Evolutionary conservation across 176 grass and related monocot species (phyloP).

Genomic region (Cenchrus fungigraminus): DNA sequence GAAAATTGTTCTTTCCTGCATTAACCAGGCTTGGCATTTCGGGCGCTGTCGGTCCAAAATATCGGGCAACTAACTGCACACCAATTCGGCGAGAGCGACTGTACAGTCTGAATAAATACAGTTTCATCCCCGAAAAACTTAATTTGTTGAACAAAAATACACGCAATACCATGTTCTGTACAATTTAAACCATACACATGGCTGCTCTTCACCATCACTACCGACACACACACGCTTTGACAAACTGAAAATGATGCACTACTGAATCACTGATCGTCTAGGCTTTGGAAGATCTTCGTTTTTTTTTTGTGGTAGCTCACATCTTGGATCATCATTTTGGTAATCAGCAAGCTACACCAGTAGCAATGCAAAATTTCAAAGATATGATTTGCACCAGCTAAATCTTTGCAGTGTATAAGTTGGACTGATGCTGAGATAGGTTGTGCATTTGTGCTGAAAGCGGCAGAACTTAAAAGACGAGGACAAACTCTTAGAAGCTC

Average conservation of each 20-base stretch:
- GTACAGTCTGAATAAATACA: neutral
- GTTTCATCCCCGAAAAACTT: neutral
- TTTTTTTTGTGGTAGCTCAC: neutral
- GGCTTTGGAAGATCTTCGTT: conserved; percentile 1
- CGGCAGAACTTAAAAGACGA: neutral
- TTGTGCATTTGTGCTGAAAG: neutral
- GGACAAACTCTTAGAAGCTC: conserved; percentile 7
- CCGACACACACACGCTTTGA: conserved; percentile 26
- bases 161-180: neutral
- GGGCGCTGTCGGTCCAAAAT: neutral
- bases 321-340: neutral
- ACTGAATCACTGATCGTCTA: neutral
- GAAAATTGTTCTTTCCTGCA: conserved; percentile 31
- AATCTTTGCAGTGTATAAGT: neutral
- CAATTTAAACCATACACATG: neutral
- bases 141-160: neutral
- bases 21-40: conserved; percentile 17
- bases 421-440: neutral
- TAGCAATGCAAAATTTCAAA: neutral
- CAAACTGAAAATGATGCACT: neutral
- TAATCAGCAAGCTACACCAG: neutral
- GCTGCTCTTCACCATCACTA: neutral
- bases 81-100: neutral
- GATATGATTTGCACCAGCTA: neutral
- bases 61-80: neutral